These are phyloP conservation scores for Penicillium vulpinum DNA, from an alignment of 2,329 filamentous ascomycete genomes.

Conservation along the genomic window DNA sequence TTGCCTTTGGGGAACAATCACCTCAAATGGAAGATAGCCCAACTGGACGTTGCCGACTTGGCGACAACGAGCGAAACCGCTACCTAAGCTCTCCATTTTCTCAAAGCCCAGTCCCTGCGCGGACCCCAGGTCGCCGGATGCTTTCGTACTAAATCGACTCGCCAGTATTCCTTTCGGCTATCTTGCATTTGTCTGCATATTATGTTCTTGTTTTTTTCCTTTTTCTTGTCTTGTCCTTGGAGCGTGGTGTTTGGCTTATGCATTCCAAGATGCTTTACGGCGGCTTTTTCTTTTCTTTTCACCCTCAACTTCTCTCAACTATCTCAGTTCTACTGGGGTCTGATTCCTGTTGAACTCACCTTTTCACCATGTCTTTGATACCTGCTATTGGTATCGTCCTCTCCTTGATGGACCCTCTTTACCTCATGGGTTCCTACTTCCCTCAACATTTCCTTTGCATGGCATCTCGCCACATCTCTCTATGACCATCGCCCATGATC, in stretches of 20 bases:
- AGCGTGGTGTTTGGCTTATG: slow-evolving; percentile 25
- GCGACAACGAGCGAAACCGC: slow-evolving; percentile 30
- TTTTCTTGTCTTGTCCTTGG: slow-evolving; percentile 22
- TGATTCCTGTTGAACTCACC: slow-evolving; percentile 5
- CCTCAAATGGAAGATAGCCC: slow-evolving; percentile 63
- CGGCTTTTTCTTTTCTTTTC: slow-evolving; percentile 14
- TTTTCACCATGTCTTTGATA: slow-evolving; percentile 6
- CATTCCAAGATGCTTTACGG: slow-evolving; percentile 15
- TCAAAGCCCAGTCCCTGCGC: slow-evolving; percentile 36
- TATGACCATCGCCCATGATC: slow-evolving; percentile 23
- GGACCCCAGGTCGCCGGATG: slow-evolving; percentile 45
- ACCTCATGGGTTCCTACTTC: background rate
- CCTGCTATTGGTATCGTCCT: slow-evolving; percentile 19
- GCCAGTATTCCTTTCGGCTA: background rate
- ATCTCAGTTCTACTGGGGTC: background rate
- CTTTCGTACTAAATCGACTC: slow-evolving; percentile 39
- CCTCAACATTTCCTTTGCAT: slow-evolving; percentile 6
- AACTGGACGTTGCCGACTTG: slow-evolving; percentile 50
- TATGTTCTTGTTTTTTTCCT: background rate
- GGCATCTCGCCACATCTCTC: slow-evolving; percentile 17
- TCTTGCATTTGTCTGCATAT: slow-evolving; percentile 11
- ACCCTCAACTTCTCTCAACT: slow-evolving; percentile 20
- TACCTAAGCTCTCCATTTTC: slow-evolving; percentile 40
- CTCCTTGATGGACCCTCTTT: slow-evolving; percentile 14
- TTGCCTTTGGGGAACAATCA: slow-evolving; percentile 81